Conservation (phyloP, 371 early-diverging fungal genomes). For the Smittium culicis region DNA sequence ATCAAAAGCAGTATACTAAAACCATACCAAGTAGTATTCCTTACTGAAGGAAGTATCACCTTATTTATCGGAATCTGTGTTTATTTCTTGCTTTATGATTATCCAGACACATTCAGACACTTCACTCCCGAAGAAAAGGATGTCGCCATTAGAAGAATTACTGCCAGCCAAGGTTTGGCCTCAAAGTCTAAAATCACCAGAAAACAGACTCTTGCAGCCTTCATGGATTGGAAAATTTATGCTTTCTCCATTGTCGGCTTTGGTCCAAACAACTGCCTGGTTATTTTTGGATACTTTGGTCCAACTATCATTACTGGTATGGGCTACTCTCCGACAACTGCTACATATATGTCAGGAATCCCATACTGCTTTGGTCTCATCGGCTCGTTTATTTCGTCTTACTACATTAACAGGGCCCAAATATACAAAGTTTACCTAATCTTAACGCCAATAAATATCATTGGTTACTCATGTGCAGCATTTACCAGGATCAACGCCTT, state of each 20-base stretch:
- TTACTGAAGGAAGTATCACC: constrained; percentile 18
- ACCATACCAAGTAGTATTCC: constrained; percentile 24
- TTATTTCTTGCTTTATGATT: constrained; percentile 19
- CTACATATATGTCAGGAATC: constrained; percentile 7
- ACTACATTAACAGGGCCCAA: constrained; percentile 13
- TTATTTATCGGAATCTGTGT: constrained; percentile 16
- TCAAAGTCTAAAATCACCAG: constrained; percentile 19
- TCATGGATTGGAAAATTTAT: constrained; percentile 14
- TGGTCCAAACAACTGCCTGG: constrained; percentile 6
- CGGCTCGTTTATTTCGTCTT: neutral
- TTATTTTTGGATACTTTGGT: constrained; percentile 4
- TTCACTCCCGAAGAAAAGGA: constrained; percentile 18
- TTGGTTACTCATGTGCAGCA: neutral
- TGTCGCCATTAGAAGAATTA: constrained; percentile 22
- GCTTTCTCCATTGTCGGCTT: constrained; percentile 5
- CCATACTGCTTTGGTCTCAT: constrained; percentile 7
- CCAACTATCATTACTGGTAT: constrained; percentile 11
- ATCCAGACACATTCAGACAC: constrained; percentile 23
- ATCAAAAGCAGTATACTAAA: constrained; percentile 5
- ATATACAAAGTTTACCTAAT: constrained; percentile 19
- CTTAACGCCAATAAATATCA: constrained; percentile 3
- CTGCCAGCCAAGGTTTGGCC: constrained; percentile 21
- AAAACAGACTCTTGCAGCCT: constrained; percentile 18
- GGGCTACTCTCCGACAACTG: constrained; percentile 1
- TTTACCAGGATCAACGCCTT: neutral